Evolutionary conservation across 2,329 filamentous ascomycete species (phyloP).

Genomic region (Fonsecaea monophora): DNA sequence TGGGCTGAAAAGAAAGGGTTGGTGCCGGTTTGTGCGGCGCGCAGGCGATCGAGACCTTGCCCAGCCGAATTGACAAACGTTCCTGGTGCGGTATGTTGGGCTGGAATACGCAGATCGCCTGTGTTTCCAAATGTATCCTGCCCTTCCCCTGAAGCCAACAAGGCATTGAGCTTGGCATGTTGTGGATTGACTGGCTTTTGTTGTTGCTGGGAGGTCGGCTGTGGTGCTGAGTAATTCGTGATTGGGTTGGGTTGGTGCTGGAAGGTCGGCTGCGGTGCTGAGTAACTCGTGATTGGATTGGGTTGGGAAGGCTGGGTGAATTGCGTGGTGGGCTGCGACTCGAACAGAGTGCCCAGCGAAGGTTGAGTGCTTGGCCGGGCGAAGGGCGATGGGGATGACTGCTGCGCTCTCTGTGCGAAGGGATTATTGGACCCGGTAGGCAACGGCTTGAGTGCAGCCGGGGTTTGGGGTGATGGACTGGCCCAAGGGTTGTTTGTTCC

Average conservation of each 20-base stretch:
- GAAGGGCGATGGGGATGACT: constrained; percentile 59
- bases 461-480: constrained; percentile 63
- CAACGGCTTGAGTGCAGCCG: constrained; percentile 74
- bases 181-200: constrained; percentile 59
- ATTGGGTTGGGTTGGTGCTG: constrained; percentile 62
- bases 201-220: constrained; percentile 54
- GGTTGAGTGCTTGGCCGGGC: constrained; percentile 67
- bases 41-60: constrained; percentile 74
- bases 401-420: constrained; percentile 65
- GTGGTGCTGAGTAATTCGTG: constrained; percentile 56
- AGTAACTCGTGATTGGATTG: constrained; percentile 60
- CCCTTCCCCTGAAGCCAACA: constrained; percentile 86
- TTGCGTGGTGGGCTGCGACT: constrained; percentile 78
- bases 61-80: constrained; percentile 97
- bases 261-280: constrained; percentile 52
- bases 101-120: constrained; percentile 92
- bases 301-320: constrained; percentile 59
- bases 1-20: constrained; percentile 90
- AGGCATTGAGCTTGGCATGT: constrained; percentile 78
- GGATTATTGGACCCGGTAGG: constrained; percentile 98
- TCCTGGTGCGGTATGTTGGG: constrained; percentile 94
- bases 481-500: constrained; percentile 97
- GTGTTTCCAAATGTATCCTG: constrained; percentile 98
- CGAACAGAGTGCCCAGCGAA: constrained; percentile 75
- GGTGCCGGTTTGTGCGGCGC: constrained; percentile 72